Percentiles rank a stretch among this genome's conserved stretches.
phyloP scores from a whole-genome alignment of 345 rosid genomes.

The Citrus hindsii region DNA sequence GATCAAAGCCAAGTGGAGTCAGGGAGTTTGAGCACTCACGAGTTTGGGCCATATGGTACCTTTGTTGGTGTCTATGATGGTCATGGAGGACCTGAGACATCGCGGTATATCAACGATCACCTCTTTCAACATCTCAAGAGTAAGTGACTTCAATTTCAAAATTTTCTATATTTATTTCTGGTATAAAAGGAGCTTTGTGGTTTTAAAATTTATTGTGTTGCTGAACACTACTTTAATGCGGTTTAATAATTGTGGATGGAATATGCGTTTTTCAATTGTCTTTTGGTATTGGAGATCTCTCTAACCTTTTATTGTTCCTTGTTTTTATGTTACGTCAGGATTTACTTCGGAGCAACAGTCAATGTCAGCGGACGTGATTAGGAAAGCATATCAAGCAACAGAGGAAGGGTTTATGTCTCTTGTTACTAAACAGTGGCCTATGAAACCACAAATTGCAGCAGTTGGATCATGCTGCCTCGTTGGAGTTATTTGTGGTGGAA shows the following conservation, averaged over 20 bases:
- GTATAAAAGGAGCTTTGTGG: neutral
- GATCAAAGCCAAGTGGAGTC: conserved; percentile 94
- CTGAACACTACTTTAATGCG: neutral
- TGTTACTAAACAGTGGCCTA: conserved; percentile 59
- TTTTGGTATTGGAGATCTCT: conserved; percentile 8
- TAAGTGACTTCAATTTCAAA: conserved; percentile 27
- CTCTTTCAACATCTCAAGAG: conserved; percentile 79
- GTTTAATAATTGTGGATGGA: neutral
- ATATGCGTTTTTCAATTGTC: neutral
- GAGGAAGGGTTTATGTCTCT: conserved; percentile 77
- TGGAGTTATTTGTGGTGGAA: conserved; percentile 66
- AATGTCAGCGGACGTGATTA: conserved; percentile 69
- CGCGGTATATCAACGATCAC: conserved; percentile 69
- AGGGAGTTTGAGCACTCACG: conserved; percentile 54
- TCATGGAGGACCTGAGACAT: conserved; percentile 90
- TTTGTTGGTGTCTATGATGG: conserved; percentile 91
- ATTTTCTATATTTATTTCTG: conserved; percentile 9
- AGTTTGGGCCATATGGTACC: conserved; percentile 75
- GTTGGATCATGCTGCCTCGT: conserved; percentile 90
- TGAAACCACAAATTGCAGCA: conserved; percentile 77
- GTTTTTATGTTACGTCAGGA: conserved; percentile 38
- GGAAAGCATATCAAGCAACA: conserved; percentile 80
- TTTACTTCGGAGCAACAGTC: conserved; percentile 68
- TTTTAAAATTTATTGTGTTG: neutral
- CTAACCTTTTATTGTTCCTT: conserved; percentile 10